Evolutionary conservation across 371 early-diverging fungal species (phyloP), one percentile per base, ranked within the genome.

Genomic region (Mortierella polycephala): DNA sequence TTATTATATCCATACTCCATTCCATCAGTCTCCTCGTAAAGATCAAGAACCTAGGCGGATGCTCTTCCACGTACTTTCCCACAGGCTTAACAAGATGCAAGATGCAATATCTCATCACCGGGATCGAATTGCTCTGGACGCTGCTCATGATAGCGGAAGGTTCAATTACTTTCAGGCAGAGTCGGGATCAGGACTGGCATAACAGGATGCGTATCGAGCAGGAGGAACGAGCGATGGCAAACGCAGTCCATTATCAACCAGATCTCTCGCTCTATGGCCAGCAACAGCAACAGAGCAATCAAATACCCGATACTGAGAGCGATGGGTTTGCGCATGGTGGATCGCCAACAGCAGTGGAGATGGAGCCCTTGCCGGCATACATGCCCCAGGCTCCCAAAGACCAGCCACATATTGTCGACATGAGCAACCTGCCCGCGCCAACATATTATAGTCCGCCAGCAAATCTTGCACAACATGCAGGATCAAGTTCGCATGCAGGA

Each of bases 341-440:
- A 1, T n/a, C n/a, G n/a, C 60, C 67, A 3, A 59, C 45, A 12
- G 59, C 59, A 16, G 46, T 70, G 7, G 71, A 70, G n/a, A 49
- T 70, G 71, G 71, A 70, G 20, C 64, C 71, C 1, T 20, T 70
- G 44, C 71, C 71, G 1, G 60, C 46, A 7, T 70, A 70, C 45
- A 59, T 53, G 47, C 71, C 60, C 39, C 50, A 53, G 10, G 42
- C 64, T 12, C 30, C 44, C 41, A 64, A 41, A 42, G 71, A 58
- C 20, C 71, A 70, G 18, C 71, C 64, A 2, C 54, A 51, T 16
- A 70, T 70, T 44, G 55, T 64, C 44, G 71, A 70, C 56, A 20
- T 64, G 21, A n/a, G 54, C 56, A 64, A 63, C 42, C 18, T 51
- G 56, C n/a, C 11, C 0, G 45, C 23, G 5, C 64, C 64, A 46